Evolutionary conservation across 768 basidiomycete genomes (phyloP).

Genomic region (Rhodotorula sphaerocarpa): DNA sequence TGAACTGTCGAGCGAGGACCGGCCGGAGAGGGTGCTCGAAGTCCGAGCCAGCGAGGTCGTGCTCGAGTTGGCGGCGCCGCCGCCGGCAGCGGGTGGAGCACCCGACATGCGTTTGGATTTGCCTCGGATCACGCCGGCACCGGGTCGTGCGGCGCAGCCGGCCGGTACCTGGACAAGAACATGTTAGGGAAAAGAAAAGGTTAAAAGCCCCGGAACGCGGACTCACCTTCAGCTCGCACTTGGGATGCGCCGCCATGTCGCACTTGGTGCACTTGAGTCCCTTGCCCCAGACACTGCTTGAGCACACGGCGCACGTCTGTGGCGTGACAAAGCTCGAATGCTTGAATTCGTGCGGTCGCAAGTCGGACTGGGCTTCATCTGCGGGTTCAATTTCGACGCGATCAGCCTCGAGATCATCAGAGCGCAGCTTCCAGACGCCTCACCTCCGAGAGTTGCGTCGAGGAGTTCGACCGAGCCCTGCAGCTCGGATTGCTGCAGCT

Average conservation of each 20-base stretch:
- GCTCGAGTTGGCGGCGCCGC: background rate
- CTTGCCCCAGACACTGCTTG: constrained; percentile 29
- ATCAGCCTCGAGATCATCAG: background rate
- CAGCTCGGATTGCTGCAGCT: constrained; percentile 3
- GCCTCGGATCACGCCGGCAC: constrained; percentile 5
- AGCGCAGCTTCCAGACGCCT: background rate
- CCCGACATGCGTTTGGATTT: constrained; percentile 5
- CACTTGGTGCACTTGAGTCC: constrained; percentile 26
- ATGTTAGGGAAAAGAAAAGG: too few relatives aligned
- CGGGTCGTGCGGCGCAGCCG: constrained; percentile 5
- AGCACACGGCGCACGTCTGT: constrained; percentile 21
- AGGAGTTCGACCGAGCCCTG: constrained; percentile 14
- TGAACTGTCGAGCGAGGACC: background rate
- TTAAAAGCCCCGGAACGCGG: too few relatives aligned
- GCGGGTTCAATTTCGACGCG: background rate
- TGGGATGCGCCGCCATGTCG: constrained; percentile 7
- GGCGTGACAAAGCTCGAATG: constrained; percentile 26
- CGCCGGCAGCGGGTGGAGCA: background rate
- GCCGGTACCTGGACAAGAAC: constrained; percentile 19
- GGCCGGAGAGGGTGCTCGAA: background rate
- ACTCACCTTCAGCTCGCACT: constrained; percentile 33
- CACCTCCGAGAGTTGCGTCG: constrained; percentile 20
- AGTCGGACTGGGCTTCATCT: constrained; percentile 3
- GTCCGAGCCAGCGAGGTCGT: background rate
- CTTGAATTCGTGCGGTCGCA: constrained; percentile 29